A percentile compares a stretch with the other conserved stretches of the same genome.
Evolutionary conservation across 768 basidiomycete species (phyloP).

Genomic region (Kwoniella heveanensis): DNA sequence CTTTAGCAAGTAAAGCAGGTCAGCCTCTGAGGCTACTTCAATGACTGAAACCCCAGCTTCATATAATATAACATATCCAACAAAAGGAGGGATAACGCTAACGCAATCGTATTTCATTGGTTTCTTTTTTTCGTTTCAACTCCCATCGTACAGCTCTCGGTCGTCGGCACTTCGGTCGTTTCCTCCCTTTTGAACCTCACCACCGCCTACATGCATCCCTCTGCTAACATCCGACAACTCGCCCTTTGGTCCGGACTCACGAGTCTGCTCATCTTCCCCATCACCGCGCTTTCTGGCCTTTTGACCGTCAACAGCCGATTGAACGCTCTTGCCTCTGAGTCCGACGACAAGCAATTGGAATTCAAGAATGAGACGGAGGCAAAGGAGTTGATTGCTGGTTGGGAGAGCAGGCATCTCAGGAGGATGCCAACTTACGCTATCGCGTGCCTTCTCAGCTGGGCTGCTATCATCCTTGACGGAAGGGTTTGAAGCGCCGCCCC

Average conservation of each 20-base stretch:
- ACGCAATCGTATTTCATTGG: too few relatives aligned
- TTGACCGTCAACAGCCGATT: constrained; percentile 12
- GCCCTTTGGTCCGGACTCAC: constrained; percentile 4
- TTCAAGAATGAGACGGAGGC: constrained; percentile 7
- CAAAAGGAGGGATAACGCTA: too few relatives aligned
- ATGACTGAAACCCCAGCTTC: too few relatives aligned
- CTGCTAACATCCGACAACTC: constrained; percentile 5
- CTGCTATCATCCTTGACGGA: constrained; percentile 13
- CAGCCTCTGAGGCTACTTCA: too few relatives aligned
- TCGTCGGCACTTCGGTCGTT: constrained; percentile 2
- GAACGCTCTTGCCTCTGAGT: neutral
- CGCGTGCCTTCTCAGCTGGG: constrained; percentile 2
- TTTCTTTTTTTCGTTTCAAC: too few relatives aligned
- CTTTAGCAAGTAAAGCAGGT: too few relatives aligned
- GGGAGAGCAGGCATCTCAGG: constrained; percentile 8
- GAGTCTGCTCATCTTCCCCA: constrained; percentile 4
- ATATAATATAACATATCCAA: too few relatives aligned
- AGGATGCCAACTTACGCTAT: constrained; percentile 2
- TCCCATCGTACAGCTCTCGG: neutral
- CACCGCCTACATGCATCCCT: constrained; percentile 14
- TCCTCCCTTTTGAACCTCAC: constrained; percentile 7
- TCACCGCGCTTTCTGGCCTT: constrained; percentile 5
- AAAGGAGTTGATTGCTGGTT: neutral
- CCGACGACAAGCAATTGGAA: neutral
- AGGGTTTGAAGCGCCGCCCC: too few relatives aligned